A percentile compares a stretch with the other conserved stretches of the same genome.
Evolutionary conservation across 306 rosid species (phyloP).

Genomic region (Chamaecrista fasciculata): DNA sequence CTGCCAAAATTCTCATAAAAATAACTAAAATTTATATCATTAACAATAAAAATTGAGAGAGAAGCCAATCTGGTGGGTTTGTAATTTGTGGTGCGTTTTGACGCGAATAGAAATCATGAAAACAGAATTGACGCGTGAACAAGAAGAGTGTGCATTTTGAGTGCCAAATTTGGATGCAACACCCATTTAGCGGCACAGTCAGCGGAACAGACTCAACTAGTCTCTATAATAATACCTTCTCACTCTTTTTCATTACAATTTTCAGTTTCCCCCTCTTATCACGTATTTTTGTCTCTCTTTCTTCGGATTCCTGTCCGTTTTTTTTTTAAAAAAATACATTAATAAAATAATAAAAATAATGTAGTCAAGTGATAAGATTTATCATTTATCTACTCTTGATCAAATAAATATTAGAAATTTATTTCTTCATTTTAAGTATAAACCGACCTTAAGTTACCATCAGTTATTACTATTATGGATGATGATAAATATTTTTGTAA

Average conservation of each 20-base stretch:
- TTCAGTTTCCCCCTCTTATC: background rate
- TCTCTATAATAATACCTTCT: background rate
- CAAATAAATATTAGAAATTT: no score
- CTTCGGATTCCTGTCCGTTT: no score
- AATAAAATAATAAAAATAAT: background rate
- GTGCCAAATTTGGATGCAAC: slow-evolving; percentile 29
- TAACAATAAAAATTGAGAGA: no score
- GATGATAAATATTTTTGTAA: no score
- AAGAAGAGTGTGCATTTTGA: slow-evolving; percentile 14
- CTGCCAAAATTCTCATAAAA: background rate
- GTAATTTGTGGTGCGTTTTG: background rate
- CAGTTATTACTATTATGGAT: no score
- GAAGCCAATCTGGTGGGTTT: background rate
- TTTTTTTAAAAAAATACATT: background rate
- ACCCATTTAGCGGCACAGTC: slow-evolving; percentile 39
- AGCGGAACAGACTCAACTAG: background rate
- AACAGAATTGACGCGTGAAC: slow-evolving; percentile 35
- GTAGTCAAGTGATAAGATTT: no score
- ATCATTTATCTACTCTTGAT: no score
- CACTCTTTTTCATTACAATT: background rate
- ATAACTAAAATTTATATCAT: no score
- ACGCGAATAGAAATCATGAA: background rate
- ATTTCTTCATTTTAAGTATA: no score
- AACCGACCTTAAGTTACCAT: no score
- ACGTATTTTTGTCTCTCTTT: background rate